phyloP scores from a whole-genome alignment of 2,329 filamentous ascomycete species.

The Pseudopyricularia cyperi region DNA sequence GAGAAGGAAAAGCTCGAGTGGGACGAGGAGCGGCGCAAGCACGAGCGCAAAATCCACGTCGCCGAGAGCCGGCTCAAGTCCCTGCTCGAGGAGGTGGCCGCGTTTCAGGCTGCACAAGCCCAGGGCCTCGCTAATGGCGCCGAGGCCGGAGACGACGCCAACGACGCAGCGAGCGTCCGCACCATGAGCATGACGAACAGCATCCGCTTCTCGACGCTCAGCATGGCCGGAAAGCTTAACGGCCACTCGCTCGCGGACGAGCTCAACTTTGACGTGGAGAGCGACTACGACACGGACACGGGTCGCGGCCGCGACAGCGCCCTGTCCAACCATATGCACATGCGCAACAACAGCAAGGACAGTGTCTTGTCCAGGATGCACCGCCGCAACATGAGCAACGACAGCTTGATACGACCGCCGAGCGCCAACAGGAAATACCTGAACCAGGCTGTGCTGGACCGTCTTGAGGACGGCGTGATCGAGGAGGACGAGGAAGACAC shows the following conservation, averaged over 20 bases:
- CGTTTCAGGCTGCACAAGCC: slow-evolving; percentile 43
- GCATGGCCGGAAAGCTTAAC: slow-evolving; percentile 40
- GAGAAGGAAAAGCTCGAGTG: slow-evolving; percentile 72
- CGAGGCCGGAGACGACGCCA: slow-evolving; percentile 55
- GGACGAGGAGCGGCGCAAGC: slow-evolving; percentile 69
- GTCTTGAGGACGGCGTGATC: slow-evolving; percentile 36
- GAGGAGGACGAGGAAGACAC: slow-evolving; percentile 32
- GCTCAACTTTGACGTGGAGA: slow-evolving; percentile 69
- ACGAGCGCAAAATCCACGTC: slow-evolving; percentile 80
- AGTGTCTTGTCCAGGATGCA: slow-evolving; percentile 38
- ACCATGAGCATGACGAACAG: slow-evolving; percentile 63
- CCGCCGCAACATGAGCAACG: slow-evolving; percentile 42
- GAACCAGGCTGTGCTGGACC: slow-evolving; percentile 42
- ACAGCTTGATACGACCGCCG: slow-evolving; percentile 41
- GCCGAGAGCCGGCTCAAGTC: slow-evolving; percentile 75
- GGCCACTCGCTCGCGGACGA: slow-evolving; percentile 82
- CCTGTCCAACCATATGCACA: slow-evolving; percentile 36
- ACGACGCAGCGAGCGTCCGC: slow-evolving; percentile 58
- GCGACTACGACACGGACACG: slow-evolving; percentile 52
- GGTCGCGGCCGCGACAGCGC: slow-evolving; percentile 45
- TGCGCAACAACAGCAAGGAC: slow-evolving; percentile 43
- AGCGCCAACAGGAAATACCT: slow-evolving; percentile 40
- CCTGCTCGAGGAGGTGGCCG: slow-evolving; percentile 73
- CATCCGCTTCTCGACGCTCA: slow-evolving; percentile 61
- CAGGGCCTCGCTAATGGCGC: slow-evolving; percentile 11